Percentiles rank a stretch among this genome's conserved stretches.
These are phyloP conservation scores for Diplocarpon rosae DNA, from an alignment of 2,329 filamentous ascomycete species.

Conservation along the genomic window DNA sequence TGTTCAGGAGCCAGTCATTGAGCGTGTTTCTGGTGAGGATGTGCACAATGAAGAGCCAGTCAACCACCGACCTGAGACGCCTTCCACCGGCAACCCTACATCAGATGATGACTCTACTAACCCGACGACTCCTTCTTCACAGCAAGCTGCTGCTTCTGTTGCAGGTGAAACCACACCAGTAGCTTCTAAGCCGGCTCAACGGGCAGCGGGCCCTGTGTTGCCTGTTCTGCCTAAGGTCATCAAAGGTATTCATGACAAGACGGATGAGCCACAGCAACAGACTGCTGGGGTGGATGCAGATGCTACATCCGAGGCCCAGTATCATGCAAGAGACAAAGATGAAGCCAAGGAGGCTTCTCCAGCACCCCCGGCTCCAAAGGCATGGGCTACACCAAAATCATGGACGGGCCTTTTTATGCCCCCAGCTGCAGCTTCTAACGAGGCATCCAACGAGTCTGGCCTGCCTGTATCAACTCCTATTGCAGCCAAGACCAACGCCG, in stretches of 20 bases:
- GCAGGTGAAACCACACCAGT: constrained; percentile 21
- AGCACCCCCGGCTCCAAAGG: constrained; percentile 30
- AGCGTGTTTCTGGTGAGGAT: background rate
- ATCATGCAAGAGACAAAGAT: background rate
- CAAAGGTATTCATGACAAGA: constrained; percentile 13
- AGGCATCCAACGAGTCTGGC: constrained; percentile 26
- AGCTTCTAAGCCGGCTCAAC: constrained; percentile 22
- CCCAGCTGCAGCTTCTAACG: constrained; percentile 30
- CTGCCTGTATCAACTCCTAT: constrained; percentile 29
- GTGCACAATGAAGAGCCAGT: constrained; percentile 15
- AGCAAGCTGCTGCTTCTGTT: constrained; percentile 11
- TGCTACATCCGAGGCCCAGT: background rate
- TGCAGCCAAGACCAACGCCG: constrained; percentile 36
- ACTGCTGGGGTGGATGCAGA: constrained; percentile 11
- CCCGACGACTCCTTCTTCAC: constrained; percentile 41
- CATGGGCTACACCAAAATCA: constrained; percentile 40
- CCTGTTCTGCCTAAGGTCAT: constrained; percentile 30
- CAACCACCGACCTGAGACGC: constrained; percentile 35
- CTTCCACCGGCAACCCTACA: constrained; percentile 30
- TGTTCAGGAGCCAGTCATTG: background rate
- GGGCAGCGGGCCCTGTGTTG: constrained; percentile 36
- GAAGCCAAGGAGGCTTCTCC: constrained; percentile 30
- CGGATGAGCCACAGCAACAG: constrained; percentile 1
- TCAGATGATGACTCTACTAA: constrained; percentile 36
- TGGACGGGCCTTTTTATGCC: constrained; percentile 59